Base-by-base conservation (phyloP, 768 basidiomycete species). In the Pleurotus djamor region DNA sequence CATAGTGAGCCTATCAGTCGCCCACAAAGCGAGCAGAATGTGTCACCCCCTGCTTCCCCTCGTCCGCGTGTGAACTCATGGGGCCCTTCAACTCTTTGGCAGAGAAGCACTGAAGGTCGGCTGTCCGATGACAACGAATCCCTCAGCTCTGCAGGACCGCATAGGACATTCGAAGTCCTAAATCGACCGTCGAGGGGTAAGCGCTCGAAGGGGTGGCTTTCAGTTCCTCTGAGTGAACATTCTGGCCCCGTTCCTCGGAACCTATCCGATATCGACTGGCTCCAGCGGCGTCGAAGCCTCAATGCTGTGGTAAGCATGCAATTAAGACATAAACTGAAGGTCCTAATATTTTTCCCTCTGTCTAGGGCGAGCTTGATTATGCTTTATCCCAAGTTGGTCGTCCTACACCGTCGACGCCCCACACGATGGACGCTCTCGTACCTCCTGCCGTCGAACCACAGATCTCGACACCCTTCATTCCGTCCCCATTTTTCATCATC, bases 201-300 rank as follows among this genome's bases (percentile, higher is more conserved):
- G 12, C 72, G 68, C 59, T 63, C 64, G 8, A 69, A 66, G 3
- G 69, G 70, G 45, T 72, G 72, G 69, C 66, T 71, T 4, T 60
- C 64, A 51, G 49, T 64, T 28, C 63, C 64, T n/a, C 44, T 65
- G 10, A 63, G 66, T 59, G 48, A 62, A 60, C 60, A 58, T 56
- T 54, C 63, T 54, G 14, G 57, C 35, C 61, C 69, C 41, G 69
- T 78, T 13, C 76, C 82, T 34, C 76, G 83, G 59, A 85, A 81
- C 61, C 73, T 91, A 41, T 83, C 85, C 34, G 89, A 93, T 67
- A 76, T 90, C 52, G 90, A 90, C 67, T 93, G 92, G 92, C 74
- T 92, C 36, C 82, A 87, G 59, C 83, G 88, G 52, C 79, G 92
- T 55, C 82, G 90, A 59, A 91, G 86, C 68, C 72, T 88, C 34